Conservation (phyloP, 352 stramenopile species). For the Globisporangium irregulare region DNA sequence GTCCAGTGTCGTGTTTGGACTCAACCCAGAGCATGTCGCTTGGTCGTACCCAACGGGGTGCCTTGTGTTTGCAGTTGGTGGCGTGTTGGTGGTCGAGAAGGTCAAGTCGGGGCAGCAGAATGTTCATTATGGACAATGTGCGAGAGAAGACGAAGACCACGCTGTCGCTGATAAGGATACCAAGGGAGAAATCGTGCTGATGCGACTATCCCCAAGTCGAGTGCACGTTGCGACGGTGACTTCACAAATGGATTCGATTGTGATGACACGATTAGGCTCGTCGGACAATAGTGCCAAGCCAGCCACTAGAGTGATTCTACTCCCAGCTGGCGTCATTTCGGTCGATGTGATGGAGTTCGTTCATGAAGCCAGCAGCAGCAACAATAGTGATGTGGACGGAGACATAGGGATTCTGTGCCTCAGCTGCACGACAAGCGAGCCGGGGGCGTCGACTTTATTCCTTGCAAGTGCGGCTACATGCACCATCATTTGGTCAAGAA, state of each 20-base stretch:
- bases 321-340: constrained; percentile 1
- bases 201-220: constrained; percentile 29
- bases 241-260: constrained; percentile 22
- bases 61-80: constrained; percentile 23
- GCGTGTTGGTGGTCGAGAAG: constrained; percentile 34
- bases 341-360: constrained; percentile 15
- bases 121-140: constrained; percentile 19
- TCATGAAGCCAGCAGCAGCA: neutral
- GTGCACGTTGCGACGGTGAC: constrained; percentile 22
- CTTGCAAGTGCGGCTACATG: neutral
- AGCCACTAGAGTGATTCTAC: neutral
- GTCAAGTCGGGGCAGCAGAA: constrained; percentile 26
- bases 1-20: constrained; percentile 8
- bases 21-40: constrained; percentile 17
- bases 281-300: neutral
- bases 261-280: constrained; percentile 5
- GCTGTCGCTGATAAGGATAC: neutral
- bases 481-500: constrained; percentile 2
- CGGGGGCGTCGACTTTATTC: neutral
- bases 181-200: constrained; percentile 21
- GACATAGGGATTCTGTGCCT: constrained; percentile 6
- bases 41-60: constrained; percentile 37
- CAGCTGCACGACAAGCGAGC: neutral
- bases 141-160: neutral
- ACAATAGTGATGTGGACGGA: neutral